Conservation (phyloP, 495 filamentous ascomycete species). For the Tuber indicum region DNA sequence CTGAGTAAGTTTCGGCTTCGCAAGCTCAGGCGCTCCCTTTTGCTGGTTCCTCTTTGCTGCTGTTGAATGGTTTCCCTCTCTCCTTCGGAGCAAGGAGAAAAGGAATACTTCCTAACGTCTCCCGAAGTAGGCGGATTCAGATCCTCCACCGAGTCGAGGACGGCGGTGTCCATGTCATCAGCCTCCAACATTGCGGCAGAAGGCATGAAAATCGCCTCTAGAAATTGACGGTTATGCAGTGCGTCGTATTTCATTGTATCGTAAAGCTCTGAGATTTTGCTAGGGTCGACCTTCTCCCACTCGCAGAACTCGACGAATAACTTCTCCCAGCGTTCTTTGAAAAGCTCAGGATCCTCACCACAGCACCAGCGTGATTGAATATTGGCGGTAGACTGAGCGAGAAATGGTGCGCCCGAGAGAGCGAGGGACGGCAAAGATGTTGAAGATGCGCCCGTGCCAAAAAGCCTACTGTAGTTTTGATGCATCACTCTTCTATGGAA, state of each 20-base stretch:
- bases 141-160: conserved; percentile 42
- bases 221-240: conserved; percentile 86
- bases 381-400: conserved; percentile 47
- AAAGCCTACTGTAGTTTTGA: conserved; percentile 76
- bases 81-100: conserved; percentile 33
- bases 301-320: conserved; percentile 95
- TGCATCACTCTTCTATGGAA: conserved; percentile 93
- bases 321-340: conserved; percentile 97
- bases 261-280: conserved; percentile 95
- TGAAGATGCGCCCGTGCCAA: conserved; percentile 55
- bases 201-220: conserved; percentile 98
- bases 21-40: conserved; percentile 31
- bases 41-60: conserved; percentile 14
- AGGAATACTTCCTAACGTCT: conserved; percentile 24
- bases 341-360: conserved; percentile 87
- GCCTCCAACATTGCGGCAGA: conserved; percentile 61
- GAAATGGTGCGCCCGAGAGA: conserved; percentile 33
- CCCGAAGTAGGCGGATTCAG: background rate
- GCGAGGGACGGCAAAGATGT: conserved; percentile 47
- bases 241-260: conserved; percentile 99
- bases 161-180: conserved; percentile 44
- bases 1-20: conserved; percentile 34
- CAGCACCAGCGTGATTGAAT: conserved; percentile 95
- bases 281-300: conserved; percentile 93
- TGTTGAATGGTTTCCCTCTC: conserved; percentile 15